Base-by-base conservation (phyloP, 2,329 filamentous ascomycete species). In the Alternaria gansuensis region DNA sequence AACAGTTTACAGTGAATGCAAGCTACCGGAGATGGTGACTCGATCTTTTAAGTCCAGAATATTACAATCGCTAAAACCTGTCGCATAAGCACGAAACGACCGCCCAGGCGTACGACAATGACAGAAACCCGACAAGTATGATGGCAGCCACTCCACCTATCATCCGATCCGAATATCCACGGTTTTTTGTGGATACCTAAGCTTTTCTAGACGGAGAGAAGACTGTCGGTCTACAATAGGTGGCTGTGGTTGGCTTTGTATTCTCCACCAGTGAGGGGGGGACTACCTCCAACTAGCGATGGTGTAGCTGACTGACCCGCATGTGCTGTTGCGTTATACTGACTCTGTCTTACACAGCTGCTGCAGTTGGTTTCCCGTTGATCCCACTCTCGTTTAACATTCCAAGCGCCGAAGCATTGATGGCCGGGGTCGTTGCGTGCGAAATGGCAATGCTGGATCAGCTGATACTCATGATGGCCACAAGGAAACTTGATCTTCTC, bases 371-470 rank as follows among this genome's bases (percentile, higher is more conserved):
- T 31, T 31, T 51, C 80, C 4, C 75, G 77, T 29, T 82, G 80
- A 81, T 84, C 86, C 71, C 85, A 85, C 62, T 86, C 80, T 24
- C 86, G 83, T 62, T 75, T 79, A 59, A 90, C 82, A 37, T 85
- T 85, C 78, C 90, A 88, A 54, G 91, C 85, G 10, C 87, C 83
- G 64, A 85, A 85, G 75, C 90, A 93, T 67, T 87, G 82, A 73
- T 93, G 89, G 61, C 84, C 82, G 0, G 86, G 86, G 66, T 92
- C 87, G 72, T 90, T 91, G 58, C 90, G 87, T 5, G 90, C 89
- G 65, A 87, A 88, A 77, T 93, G 90, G 76, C 90, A 93, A 76
- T 91, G 85, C 24, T 86, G 87, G 70, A 88, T 87, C 29, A 90
- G 80, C 21, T 87, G 84, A 26, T 83, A 77, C 14, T 80, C 78